These are phyloP conservation scores for Erysimum pusillum DNA, from an alignment of 441 rosid genomes.

Conservation along the genomic window DNA sequence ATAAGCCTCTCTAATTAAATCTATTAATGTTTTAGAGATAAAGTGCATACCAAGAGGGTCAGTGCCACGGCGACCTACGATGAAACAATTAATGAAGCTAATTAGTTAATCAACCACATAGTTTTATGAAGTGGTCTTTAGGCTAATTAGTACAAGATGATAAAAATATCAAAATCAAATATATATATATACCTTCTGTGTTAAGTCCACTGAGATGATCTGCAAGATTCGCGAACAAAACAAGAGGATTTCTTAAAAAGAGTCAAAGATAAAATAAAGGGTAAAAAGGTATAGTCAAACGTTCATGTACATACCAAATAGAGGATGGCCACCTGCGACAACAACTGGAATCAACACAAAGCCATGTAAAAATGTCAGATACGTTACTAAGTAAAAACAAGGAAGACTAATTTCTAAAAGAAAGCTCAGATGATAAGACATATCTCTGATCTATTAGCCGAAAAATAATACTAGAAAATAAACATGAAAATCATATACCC, in stretches of 20 bases:
- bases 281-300: slow-evolving; percentile 11
- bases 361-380: slow-evolving; percentile 28
- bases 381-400: neutral
- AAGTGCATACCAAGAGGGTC: slow-evolving; percentile 39
- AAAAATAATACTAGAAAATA: neutral
- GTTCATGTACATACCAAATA: slow-evolving; percentile 17
- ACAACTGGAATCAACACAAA: slow-evolving; percentile 13
- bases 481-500: slow-evolving; percentile 9
- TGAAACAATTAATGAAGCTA: neutral
- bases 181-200: slow-evolving; percentile 37
- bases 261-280: slow-evolving; percentile 4
- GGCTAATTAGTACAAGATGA: neutral
- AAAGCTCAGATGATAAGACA: neutral
- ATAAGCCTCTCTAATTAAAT: neutral
- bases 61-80: slow-evolving; percentile 30
- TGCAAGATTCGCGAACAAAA: neutral
- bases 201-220: slow-evolving; percentile 40
- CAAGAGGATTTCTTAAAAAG: neutral
- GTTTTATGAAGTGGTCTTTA: neutral
- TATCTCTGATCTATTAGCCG: neutral
- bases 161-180: neutral
- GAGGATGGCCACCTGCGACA: slow-evolving; percentile 40
- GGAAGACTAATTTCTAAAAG: neutral
- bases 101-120: neutral
- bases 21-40: neutral